Percentiles rank a stretch among this genome's conserved stretches.
These are phyloP conservation scores for Kwoniella sp. DNA, from an alignment of 768 basidiomycete genomes.

Conservation along the genomic window DNA sequence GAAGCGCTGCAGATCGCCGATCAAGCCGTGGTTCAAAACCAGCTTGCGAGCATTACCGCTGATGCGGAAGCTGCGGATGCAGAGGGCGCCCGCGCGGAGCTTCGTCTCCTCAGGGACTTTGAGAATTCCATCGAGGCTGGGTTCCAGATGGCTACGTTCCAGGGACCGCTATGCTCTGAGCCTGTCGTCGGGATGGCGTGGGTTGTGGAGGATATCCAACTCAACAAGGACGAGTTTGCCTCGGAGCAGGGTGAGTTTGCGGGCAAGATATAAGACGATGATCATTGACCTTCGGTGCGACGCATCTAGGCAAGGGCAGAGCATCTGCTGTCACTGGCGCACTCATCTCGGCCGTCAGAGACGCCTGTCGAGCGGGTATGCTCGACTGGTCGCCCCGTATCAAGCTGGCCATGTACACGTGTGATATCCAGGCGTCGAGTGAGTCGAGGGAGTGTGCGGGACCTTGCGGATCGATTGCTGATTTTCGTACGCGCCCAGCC, in stretches of 20 bases:
- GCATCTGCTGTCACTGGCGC: slow-evolving; percentile 84
- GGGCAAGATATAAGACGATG: background rate
- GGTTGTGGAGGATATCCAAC: slow-evolving; percentile 66
- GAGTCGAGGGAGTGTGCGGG: slow-evolving; percentile 45
- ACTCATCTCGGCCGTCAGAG: slow-evolving; percentile 78
- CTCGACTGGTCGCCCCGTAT: slow-evolving; percentile 97
- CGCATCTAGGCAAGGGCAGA: slow-evolving; percentile 64
- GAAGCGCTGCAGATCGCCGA: slow-evolving; percentile 41
- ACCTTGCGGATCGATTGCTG: background rate
- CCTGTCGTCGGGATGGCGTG: slow-evolving; percentile 90
- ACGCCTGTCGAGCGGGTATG: slow-evolving; percentile 81
- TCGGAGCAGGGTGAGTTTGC: slow-evolving; percentile 52
- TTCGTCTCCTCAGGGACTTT: slow-evolving; percentile 56
- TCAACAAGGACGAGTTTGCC: slow-evolving; percentile 65
- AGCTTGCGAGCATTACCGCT: slow-evolving; percentile 15
- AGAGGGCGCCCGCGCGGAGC: slow-evolving; percentile 19
- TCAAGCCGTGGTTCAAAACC: slow-evolving; percentile 24
- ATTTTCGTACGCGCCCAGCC: slow-evolving; percentile 54
- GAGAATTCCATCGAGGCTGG: slow-evolving; percentile 83
- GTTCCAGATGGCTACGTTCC: slow-evolving; percentile 89
- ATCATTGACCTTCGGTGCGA: background rate
- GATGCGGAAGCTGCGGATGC: slow-evolving; percentile 12
- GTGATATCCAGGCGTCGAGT: slow-evolving; percentile 98
- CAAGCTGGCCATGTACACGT: slow-evolving; percentile 97
- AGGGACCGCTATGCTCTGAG: slow-evolving; percentile 91